Conservation (phyloP, 1,284 basidiomycete genomes). For the Malassezia brasiliensis region DNA sequence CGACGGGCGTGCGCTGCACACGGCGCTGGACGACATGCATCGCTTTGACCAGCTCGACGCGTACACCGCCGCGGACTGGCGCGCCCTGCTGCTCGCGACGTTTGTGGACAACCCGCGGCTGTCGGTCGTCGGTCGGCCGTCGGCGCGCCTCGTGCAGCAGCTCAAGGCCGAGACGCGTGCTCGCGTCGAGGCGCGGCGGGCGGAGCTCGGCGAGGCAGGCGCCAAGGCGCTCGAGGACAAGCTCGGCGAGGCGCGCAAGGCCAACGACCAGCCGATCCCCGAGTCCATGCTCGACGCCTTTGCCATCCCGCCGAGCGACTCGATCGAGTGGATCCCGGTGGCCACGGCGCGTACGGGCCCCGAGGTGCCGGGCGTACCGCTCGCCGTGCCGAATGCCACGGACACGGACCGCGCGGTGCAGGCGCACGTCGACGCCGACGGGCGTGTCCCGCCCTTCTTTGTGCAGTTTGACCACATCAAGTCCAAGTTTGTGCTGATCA, state of each 20-base stretch:
- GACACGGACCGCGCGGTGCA: constrained; percentile 50
- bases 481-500: constrained; percentile 73
- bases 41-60: constrained; percentile 57
- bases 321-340: constrained; percentile 89
- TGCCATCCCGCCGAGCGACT: constrained; percentile 53
- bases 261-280: constrained; percentile 77
- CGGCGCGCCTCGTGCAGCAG: constrained; percentile 68
- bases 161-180: constrained; percentile 73
- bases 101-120: constrained; percentile 35
- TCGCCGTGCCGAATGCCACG: constrained; percentile 45
- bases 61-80: constrained; percentile 74
- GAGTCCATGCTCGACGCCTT: constrained; percentile 47
- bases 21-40: constrained; percentile 68
- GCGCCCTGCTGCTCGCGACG: constrained; percentile 65
- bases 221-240: constrained; percentile 62
- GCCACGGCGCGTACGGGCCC: constrained; percentile 54
- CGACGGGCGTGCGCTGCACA: constrained; percentile 69
- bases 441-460: constrained; percentile 67
- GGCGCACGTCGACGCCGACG: constrained; percentile 64
- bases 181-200: constrained; percentile 63
- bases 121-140: constrained; percentile 72
- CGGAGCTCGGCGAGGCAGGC: constrained; percentile 67
- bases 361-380: constrained; percentile 21
- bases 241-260: constrained; percentile 72
- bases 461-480: constrained; percentile 65